A percentile compares a stretch with the other conserved stretches of the same genome.
Conservation (phyloP, 2,329 filamentous ascomycete genomes). For the Trichoderma sp. region DNA sequence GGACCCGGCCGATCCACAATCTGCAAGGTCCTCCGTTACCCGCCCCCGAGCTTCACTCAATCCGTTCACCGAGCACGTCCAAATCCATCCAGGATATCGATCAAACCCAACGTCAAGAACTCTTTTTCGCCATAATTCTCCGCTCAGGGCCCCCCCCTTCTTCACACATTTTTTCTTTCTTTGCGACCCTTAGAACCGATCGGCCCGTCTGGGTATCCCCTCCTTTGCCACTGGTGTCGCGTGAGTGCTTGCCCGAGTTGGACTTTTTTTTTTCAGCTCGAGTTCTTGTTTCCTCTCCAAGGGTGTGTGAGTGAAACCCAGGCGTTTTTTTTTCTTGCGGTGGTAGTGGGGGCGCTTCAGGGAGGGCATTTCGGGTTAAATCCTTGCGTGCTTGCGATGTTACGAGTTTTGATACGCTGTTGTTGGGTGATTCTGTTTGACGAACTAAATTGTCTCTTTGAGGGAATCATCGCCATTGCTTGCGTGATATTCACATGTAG, state of each 20-base stretch:
- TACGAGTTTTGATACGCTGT: background rate
- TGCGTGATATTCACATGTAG: background rate
- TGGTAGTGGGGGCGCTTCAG: background rate
- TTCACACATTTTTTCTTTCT: background rate
- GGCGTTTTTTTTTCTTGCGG: background rate
- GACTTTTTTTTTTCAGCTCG: background rate
- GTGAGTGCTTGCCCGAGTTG: conserved; percentile 6
- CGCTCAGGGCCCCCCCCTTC: background rate
- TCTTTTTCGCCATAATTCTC: background rate
- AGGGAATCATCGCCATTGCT: background rate
- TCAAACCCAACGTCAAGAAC: background rate
- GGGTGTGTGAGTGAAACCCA: background rate
- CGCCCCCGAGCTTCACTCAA: background rate
- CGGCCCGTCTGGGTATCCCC: background rate
- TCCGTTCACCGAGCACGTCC: conserved; percentile 8
- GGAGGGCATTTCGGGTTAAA: background rate
- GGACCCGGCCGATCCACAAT: background rate
- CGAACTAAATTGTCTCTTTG: background rate
- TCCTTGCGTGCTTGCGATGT: background rate
- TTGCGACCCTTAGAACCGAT: background rate
- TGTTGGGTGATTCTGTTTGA: background rate
- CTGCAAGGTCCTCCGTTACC: conserved; percentile 9
- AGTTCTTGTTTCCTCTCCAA: background rate
- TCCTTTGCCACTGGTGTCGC: conserved; percentile 11
- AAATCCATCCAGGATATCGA: background rate